Evolutionary conservation across 2,329 filamentous ascomycete species (phyloP).

Genomic region (Talaromyces verruculosus): DNA sequence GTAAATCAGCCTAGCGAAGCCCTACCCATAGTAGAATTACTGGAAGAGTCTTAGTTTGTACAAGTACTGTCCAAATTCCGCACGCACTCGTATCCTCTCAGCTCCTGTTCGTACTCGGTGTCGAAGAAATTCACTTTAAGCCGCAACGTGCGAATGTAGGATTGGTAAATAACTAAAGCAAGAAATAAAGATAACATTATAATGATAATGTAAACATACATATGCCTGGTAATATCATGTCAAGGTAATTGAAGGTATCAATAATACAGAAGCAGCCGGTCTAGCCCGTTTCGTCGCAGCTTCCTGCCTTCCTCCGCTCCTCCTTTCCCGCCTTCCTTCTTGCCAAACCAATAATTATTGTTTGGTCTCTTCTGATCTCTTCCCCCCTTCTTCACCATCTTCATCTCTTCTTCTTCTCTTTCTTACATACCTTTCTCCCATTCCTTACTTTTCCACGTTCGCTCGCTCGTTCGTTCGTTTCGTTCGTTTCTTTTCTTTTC

Average conservation of each 20-base stretch:
- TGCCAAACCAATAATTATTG: constrained; percentile 1
- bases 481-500: constrained; percentile 25
- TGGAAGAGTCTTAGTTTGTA: constrained; percentile 5
- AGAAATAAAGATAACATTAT: no score
- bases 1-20: constrained; percentile 2
- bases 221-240: not conserved
- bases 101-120: not conserved
- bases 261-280: not conserved
- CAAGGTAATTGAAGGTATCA: not conserved
- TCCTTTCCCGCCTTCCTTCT: constrained; percentile 15
- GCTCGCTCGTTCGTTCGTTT: constrained; percentile 23
- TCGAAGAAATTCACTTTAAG: not conserved
- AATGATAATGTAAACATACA: not conserved
- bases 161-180: not conserved
- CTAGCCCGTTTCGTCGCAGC: constrained; percentile 17
- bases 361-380: constrained; percentile 10
- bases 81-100: constrained; percentile 2
- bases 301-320: constrained; percentile 16
- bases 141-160: not conserved
- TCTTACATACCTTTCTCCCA: constrained; percentile 21
- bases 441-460: constrained; percentile 29
- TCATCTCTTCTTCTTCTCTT: constrained; percentile 22
- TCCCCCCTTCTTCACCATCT: constrained; percentile 22
- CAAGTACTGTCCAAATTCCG: constrained; percentile 4
- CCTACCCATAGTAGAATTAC: constrained; percentile 12